Percentiles rank a stretch among this genome's conserved stretches.
phyloP scores from a whole-genome alignment of 2,329 filamentous ascomycete species.

The Hysterium pulicare region DNA sequence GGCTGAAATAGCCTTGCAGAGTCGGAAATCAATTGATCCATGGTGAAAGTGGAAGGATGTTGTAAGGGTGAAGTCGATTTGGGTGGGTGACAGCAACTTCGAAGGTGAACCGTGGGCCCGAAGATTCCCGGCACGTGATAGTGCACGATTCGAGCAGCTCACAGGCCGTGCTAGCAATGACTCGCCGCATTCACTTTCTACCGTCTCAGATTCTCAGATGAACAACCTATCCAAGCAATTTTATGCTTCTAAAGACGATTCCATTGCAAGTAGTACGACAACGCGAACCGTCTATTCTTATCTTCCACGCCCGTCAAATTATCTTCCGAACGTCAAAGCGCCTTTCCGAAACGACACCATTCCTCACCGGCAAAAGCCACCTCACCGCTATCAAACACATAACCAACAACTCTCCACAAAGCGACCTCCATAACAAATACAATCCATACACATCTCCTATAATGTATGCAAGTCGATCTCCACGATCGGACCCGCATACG shows the following conservation, averaged over 20 bases:
- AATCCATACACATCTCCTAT: neutral
- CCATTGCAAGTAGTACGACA: neutral
- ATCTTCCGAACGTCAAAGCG: too few species aligned
- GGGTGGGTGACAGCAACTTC: neutral
- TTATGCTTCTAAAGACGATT: neutral
- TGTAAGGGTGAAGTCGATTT: neutral
- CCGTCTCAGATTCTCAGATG: too few species aligned
- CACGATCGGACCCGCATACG: constrained; percentile 32
- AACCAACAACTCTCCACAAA: neutral
- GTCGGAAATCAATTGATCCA: neutral
- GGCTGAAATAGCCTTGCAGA: neutral
- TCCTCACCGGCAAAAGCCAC: neutral
- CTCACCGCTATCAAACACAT: neutral
- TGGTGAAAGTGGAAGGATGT: neutral
- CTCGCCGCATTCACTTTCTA: too few species aligned
- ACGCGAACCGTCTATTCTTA: neutral
- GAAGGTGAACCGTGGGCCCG: neutral
- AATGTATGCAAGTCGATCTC: constrained; percentile 18
- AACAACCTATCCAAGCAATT: too few species aligned
- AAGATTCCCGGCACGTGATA: neutral
- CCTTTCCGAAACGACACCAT: too few species aligned
- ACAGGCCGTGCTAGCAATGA: neutral
- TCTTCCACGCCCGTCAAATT: too few species aligned
- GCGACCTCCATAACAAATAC: neutral
- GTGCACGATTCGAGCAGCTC: neutral